Evolutionary conservation across 2,329 filamentous ascomycete species (phyloP), one percentile per base, ranked within the genome.

Genomic region (Nemania serpens): DNA sequence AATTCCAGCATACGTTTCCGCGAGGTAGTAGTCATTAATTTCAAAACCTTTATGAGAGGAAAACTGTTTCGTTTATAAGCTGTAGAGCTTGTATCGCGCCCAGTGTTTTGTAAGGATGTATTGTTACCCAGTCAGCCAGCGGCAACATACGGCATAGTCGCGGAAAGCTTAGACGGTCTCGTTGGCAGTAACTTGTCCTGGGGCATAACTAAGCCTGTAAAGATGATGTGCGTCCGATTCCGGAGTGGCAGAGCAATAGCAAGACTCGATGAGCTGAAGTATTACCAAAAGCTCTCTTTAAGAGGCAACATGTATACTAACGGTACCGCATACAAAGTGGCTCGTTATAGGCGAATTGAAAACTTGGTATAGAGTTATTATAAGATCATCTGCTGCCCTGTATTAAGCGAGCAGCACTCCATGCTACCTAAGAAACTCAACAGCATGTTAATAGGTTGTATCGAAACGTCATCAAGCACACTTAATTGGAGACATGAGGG

Each of bases 101-200:
- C 39, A 46, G 34, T 47, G 36, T 50, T 52, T 55, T 47, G 55
- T 59, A 52, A 59, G 20, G 25, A 55, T 48, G 46, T 34, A 13
- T 3, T 39, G 49, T 43, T 22, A 18, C 34, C 33, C 42, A 51
- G 39, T 51, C 45, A 59, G 0, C n/a, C n/a, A n/a, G n/a, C n/a
- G n/a, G n/a, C n/a, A n/a, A n/a, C n/a, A n/a, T n/a, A n/a, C n/a
- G n/a, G n/a, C n/a, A n/a, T n/a, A n/a, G n/a, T n/a, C n/a, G n/a
- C n/a, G n/a, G n/a, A n/a, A n/a, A n/a, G n/a, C n/a, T n/a, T n/a
- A n/a, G n/a, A n/a, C n/a, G n/a, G 10, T 42, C n/a, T 51, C 33
- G 41, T 43, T 33, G 33, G 36, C 25, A 43, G 36, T 20, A 20
- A 41, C 11, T 20, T 13, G n/a, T 49, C 46, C 18, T 43, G 29